These are phyloP conservation scores for Agrostemma githago DNA, from an alignment of 148 eudicot species.

Conservation along the genomic window DNA sequence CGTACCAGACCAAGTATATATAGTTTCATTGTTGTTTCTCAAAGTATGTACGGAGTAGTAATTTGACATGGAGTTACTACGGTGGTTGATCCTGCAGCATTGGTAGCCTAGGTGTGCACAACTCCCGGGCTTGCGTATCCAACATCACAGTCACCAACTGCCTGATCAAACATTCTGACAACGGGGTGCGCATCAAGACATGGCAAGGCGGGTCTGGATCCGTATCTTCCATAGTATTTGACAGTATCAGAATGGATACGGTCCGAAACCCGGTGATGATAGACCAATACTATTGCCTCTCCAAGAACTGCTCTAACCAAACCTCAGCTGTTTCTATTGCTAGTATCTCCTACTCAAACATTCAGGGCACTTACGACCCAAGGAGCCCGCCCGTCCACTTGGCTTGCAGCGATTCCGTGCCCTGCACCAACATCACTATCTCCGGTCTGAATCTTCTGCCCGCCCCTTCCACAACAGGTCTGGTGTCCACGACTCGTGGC, in stretches of 20 bases:
- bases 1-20: too few relatives aligned
- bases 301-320: conserved; percentile 53
- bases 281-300: conserved; percentile 79
- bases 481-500: conserved; percentile 4
- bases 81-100: conserved; percentile 42
- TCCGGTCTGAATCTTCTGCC: conserved; percentile 51
- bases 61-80: neutral
- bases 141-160: conserved; percentile 72
- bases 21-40: too few relatives aligned
- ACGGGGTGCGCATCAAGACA: conserved; percentile 88
- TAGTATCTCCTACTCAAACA: conserved; percentile 38
- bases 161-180: conserved; percentile 62
- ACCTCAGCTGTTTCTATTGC: conserved; percentile 60
- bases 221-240: conserved; percentile 56
- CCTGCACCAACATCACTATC: conserved; percentile 63
- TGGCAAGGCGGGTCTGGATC: conserved; percentile 98
- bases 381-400: conserved; percentile 55
- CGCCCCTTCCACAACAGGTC: conserved; percentile 19
- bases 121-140: conserved; percentile 74
- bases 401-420: conserved; percentile 65
- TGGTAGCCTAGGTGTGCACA: conserved; percentile 78
- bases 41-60: too few relatives aligned
- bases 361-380: conserved; percentile 68
- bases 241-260: conserved; percentile 67
- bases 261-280: conserved; percentile 85